Evolutionary conservation across 176 grass and related monocot genomes (phyloP), one percentile per base, ranked within the genome.

Genomic region (Pharus latifolius): DNA sequence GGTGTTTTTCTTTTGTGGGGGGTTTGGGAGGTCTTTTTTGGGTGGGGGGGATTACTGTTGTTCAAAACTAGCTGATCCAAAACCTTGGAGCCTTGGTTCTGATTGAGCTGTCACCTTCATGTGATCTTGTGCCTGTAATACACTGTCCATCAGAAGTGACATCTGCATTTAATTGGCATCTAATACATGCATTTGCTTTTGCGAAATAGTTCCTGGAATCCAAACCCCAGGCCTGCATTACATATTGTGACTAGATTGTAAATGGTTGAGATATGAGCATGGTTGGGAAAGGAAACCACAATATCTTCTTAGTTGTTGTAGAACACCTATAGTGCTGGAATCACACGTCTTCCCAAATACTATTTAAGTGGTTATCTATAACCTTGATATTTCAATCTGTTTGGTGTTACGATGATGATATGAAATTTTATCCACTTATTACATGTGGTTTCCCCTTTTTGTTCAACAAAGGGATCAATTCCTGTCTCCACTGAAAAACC

Each of bases 261-360:
- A n/a, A n/a, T n/a, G n/a, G n/a, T n/a, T n/a, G n/a, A n/a, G n/a
- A n/a, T n/a, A n/a, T n/a, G n/a, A n/a, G n/a, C n/a, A n/a, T n/a
- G n/a, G n/a, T n/a, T n/a, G n/a, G n/a, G n/a, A n/a, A n/a, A n/a
- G n/a, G n/a, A n/a, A n/a, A n/a, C n/a, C n/a, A n/a, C n/a, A n/a
- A n/a, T n/a, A n/a, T n/a, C n/a, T n/a, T n/a, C n/a, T n/a, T n/a
- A n/a, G n/a, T n/a, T n/a, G n/a, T n/a, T n/a, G n/a, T n/a, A n/a
- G n/a, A n/a, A n/a, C n/a, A n/a, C n/a, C n/a, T n/a, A n/a, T n/a
- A n/a, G n/a, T n/a, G n/a, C n/a, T n/a, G n/a, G n/a, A n/a, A n/a
- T n/a, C n/a, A n/a, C n/a, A n/a, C n/a, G n/a, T n/a, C 60, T 29
- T 75, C 56, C 35, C 63, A 76, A 53, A 45, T 35, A 69, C 23